Conservation (phyloP, 257 asterid genomes). For the Penstemon davidsonii region DNA sequence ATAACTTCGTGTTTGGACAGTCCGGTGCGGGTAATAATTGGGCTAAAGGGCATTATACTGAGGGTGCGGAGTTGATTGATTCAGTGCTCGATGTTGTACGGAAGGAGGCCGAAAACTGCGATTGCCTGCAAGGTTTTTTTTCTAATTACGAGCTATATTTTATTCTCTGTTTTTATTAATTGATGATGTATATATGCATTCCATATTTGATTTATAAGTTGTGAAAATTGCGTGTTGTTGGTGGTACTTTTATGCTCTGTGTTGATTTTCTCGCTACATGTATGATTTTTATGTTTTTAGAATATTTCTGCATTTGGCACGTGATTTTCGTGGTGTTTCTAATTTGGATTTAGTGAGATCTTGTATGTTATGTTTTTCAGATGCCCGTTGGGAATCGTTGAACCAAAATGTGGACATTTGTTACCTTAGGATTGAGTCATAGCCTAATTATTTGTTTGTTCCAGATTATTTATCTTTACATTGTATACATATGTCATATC, state of each 20-base stretch:
- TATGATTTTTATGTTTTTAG: too few species aligned
- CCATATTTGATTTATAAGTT: background rate
- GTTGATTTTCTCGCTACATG: too few species aligned
- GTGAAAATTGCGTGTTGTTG: background rate
- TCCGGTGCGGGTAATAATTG: slow-evolving; percentile 91
- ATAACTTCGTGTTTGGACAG: slow-evolving; percentile 85
- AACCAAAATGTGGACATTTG: background rate
- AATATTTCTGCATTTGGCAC: too few species aligned
- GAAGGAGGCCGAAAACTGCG: slow-evolving; percentile 88
- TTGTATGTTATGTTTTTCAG: slow-evolving; percentile 12
- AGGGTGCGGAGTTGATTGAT: slow-evolving; percentile 90
- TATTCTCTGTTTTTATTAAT: background rate
- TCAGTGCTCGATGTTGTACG: slow-evolving; percentile 86
- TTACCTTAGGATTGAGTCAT: slow-evolving; percentile 8
- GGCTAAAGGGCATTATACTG: slow-evolving; percentile 92
- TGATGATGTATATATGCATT: slow-evolving; percentile 6
- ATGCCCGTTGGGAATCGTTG: slow-evolving; percentile 3
- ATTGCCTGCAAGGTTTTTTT: slow-evolving; percentile 80
- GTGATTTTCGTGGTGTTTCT: slow-evolving; percentile 13
- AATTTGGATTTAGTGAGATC: slow-evolving; percentile 11
- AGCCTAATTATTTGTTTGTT: background rate
- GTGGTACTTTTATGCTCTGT: background rate
- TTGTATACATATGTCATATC: too few species aligned
- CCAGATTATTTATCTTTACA: background rate
- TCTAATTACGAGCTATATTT: background rate